Percentiles rank a stretch among this genome's conserved stretches.
Conservation (phyloP, 148 eudicot genomes). For the Fagopyrum tataricum region DNA sequence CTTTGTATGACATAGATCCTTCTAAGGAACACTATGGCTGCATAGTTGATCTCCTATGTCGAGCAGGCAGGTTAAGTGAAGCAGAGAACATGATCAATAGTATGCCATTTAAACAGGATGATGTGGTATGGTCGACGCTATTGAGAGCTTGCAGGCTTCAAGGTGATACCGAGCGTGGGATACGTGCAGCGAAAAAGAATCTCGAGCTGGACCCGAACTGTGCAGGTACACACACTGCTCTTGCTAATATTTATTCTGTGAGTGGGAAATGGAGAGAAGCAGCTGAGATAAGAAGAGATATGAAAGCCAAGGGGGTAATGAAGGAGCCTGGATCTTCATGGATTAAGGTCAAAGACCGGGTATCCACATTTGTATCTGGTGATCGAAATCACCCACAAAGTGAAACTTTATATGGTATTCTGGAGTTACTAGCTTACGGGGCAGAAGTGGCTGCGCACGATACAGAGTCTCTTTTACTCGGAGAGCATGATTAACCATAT, state of each 20-base stretch:
- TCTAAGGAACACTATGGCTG: conserved; percentile 85
- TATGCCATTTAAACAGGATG: conserved; percentile 63
- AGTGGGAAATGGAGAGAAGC: conserved; percentile 77
- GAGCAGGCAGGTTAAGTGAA: conserved; percentile 66
- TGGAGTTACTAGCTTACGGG: conserved; percentile 43
- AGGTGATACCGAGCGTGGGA: conserved; percentile 69
- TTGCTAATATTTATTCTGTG: conserved; percentile 68
- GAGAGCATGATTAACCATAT: conserved; percentile 11
- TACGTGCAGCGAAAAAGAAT: conserved; percentile 50
- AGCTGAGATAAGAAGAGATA: conserved; percentile 61
- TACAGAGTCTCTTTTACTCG: conserved; percentile 23
- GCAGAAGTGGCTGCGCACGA: conserved; percentile 35
- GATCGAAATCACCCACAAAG: conserved; percentile 51
- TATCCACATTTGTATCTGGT: conserved; percentile 69
- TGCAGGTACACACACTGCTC: conserved; percentile 62
- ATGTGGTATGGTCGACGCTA: conserved; percentile 82
- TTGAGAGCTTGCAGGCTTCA: conserved; percentile 64
- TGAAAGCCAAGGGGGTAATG: conserved; percentile 64
- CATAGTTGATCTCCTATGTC: conserved; percentile 81
- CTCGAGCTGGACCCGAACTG: conserved; percentile 59
- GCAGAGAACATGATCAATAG: conserved; percentile 69
- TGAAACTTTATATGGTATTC: conserved; percentile 39
- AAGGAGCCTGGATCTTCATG: conserved; percentile 97
- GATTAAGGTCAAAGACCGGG: conserved; percentile 61
- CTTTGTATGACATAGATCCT: conserved; percentile 44